Evolutionary conservation across 108 stramenopile genomes (phyloP), one percentile per base, ranked within the genome.

Genomic region (Aurantiochytrium sp.): DNA sequence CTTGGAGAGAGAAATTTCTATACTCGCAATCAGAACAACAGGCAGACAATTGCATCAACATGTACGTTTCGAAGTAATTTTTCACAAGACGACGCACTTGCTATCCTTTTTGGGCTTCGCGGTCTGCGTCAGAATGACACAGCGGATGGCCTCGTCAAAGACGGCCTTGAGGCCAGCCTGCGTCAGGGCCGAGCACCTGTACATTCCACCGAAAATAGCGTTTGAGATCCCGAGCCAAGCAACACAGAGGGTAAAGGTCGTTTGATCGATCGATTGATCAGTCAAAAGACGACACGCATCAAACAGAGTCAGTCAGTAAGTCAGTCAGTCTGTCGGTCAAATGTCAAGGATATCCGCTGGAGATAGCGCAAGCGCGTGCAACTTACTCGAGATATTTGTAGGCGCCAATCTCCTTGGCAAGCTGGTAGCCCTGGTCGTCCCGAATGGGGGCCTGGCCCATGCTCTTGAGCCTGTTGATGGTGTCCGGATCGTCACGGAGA

Each of bases 141-240:
- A 91, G 23, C 91, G 87, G 72, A 91, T 91, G 5, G 90, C 89
- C 12, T 93, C 89, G 87, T 93, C 94, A 57, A 93, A 88, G 47
- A 93, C 94, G 72, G 90, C 92, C 90, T 95, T 95, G n/a, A 95
- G 89, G 10, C 94, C 94, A 25, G 92, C 90, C 72, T 94, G 94
- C 18, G 94, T 94, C 21, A 93, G 89, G 5, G 94, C 94, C 55
- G 91, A 92, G 89, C 94, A 95, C 64, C 64, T 69, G 64, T 69
- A 18, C 8, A 69, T 8, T 57, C 35, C 35, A 35, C 0, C 35
- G 35, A 35, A 35, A 35, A 35, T 35, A 35, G 35, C 35, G 35
- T 35, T 35, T 0, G 0, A 35, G 35, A 35, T 35, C 35, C 35
- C 35, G 35, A 35, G 35, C 0, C 35, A 35, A 35, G 35, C 35